These are phyloP conservation scores for Termitomyces bulborhizus DNA, from an alignment of 768 basidiomycete species.

Conservation along the genomic window DNA sequence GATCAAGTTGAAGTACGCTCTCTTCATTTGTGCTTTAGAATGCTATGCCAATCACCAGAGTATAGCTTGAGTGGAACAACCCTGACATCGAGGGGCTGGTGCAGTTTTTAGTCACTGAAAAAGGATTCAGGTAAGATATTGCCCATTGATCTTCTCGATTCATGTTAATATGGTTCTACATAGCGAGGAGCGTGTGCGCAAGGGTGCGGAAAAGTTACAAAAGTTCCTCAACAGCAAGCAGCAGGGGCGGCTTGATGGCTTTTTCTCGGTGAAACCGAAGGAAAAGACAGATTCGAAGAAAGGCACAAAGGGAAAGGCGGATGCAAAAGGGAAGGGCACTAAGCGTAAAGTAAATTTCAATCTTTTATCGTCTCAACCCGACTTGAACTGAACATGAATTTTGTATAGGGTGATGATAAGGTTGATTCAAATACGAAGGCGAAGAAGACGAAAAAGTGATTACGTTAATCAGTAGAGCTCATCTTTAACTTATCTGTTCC, in stretches of 20 bases:
- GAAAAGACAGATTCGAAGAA: slow-evolving; percentile 32
- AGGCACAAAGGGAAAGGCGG: slow-evolving; percentile 31
- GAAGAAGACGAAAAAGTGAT: slow-evolving; percentile 32
- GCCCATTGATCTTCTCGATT: not conserved
- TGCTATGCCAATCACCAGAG: not conserved
- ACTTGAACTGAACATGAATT: not conserved
- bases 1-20: slow-evolving; percentile 70
- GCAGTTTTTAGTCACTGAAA: slow-evolving; percentile 88
- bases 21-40: not conserved
- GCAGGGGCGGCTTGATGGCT: slow-evolving; percentile 93
- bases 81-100: slow-evolving; percentile 93
- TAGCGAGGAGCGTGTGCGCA: slow-evolving; percentile 95
- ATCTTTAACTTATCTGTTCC: slow-evolving; percentile 9
- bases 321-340: slow-evolving; percentile 32
- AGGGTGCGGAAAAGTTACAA: slow-evolving; percentile 87
- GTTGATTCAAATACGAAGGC: slow-evolving; percentile 30
- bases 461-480: not conserved
- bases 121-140: slow-evolving; percentile 83
- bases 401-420: slow-evolving; percentile 32
- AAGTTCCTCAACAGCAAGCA: slow-evolving; percentile 88
- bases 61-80: slow-evolving; percentile 86
- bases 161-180: slow-evolving; percentile 1
- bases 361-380: too few relatives aligned
- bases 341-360: slow-evolving; percentile 40
- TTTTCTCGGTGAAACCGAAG: slow-evolving; percentile 76